Evolutionary conservation across 139 green algal genomes (phyloP).

Genomic region (Asterochloris sp.): DNA sequence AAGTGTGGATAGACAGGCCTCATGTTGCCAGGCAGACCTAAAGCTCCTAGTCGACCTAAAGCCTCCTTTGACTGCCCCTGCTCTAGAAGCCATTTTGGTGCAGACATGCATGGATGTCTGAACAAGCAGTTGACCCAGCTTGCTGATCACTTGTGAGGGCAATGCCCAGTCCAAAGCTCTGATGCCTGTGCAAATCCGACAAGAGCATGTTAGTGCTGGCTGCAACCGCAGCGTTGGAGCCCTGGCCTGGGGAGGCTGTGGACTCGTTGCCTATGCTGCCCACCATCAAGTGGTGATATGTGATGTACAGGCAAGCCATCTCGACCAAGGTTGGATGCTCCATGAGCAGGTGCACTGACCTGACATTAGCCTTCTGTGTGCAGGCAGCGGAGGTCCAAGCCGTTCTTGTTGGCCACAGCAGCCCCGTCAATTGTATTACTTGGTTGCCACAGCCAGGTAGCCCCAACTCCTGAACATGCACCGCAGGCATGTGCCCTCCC

Average conservation of each 20-base stretch:
- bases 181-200: not conserved
- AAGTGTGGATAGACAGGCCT: too few relatives aligned
- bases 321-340: not conserved
- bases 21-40: too few relatives aligned
- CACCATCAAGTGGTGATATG: constrained; percentile 65
- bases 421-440: constrained; percentile 69
- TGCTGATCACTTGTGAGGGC: too few relatives aligned
- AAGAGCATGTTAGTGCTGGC: constrained; percentile 51
- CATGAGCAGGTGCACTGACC: not conserved
- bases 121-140: too few relatives aligned
- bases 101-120: too few relatives aligned
- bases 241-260: constrained; percentile 62
- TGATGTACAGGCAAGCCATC: constrained; percentile 41
- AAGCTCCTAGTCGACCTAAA: too few relatives aligned
- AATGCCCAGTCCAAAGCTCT: too few relatives aligned
- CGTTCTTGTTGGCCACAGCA: constrained; percentile 69
- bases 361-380: not conserved
- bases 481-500: not conserved
- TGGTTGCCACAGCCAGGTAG: constrained; percentile 56
- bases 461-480: not conserved
- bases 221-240: constrained; percentile 62
- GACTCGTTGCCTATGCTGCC: constrained; percentile 63
- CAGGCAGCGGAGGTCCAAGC: constrained; percentile 48
- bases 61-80: too few relatives aligned
- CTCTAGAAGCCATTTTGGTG: too few relatives aligned